Evolutionary conservation across 805 yeast genomes (phyloP).

Genomic region (Komagataella kurtzmanii): DNA sequence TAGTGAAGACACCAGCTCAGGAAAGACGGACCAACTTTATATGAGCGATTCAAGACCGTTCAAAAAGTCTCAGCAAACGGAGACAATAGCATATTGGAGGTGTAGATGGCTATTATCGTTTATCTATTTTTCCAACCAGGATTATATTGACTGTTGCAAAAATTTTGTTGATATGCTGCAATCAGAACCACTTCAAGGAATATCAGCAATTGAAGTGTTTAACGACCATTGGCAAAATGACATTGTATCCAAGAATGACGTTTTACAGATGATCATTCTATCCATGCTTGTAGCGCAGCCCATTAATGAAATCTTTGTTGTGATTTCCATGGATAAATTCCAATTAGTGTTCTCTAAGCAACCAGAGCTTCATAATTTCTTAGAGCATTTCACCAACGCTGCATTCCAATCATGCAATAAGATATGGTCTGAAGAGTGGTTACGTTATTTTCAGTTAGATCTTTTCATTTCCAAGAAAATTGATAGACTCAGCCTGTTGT

Average conservation of each 20-base stretch:
- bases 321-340: background rate
- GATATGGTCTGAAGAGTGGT: background rate
- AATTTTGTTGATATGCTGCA: constrained; percentile 8
- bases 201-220: constrained; percentile 1
- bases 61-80: constrained; percentile 2
- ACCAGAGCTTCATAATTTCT: background rate
- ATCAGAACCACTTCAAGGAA: background rate
- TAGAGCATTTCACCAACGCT: background rate
- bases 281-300: constrained; percentile 1
- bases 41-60: background rate
- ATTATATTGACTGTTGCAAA: constrained; percentile 11
- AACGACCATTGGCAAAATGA: constrained; percentile 1
- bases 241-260: background rate
- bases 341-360: background rate
- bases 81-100: constrained; percentile 14
- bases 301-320: background rate
- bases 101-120: constrained; percentile 16
- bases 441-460: background rate
- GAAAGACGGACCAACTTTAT: background rate
- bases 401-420: background rate
- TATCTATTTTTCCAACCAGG: constrained; percentile 10
- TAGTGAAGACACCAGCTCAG: background rate
- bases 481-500: background rate
- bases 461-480: background rate
- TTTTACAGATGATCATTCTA: background rate